These are phyloP conservation scores for Trametes coccinea DNA, from an alignment of 768 basidiomycete species.

Conservation along the genomic window DNA sequence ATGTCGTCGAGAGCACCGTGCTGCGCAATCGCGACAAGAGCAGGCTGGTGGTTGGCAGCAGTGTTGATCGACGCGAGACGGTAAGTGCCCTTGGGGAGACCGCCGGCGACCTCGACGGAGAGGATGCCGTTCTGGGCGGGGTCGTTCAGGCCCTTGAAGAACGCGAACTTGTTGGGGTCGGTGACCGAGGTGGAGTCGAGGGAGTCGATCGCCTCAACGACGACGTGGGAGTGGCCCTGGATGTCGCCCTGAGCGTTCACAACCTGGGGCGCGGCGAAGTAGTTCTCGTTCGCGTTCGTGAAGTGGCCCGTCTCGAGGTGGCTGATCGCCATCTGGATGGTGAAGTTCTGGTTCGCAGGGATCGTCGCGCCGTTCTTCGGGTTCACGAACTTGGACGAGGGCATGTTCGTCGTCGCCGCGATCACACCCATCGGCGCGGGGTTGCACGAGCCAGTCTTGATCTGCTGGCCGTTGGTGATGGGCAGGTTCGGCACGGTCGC, in stretches of 20 bases:
- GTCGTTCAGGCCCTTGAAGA: conserved; percentile 62
- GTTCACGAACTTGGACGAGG: conserved; percentile 52
- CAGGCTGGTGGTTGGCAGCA: conserved; percentile 48
- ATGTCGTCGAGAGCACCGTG: conserved; percentile 44
- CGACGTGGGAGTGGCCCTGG: conserved; percentile 59
- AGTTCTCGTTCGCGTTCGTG: conserved; percentile 54
- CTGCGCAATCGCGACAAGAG: conserved; percentile 43
- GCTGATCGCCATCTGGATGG: conserved; percentile 49
- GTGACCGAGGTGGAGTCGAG: conserved; percentile 44
- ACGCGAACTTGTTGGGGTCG: conserved; percentile 54
- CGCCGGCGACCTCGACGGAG: conserved; percentile 39
- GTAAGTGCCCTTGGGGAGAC: conserved; percentile 47
- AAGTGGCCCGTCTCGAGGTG: conserved; percentile 57
- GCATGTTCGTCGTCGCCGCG: conserved; percentile 51
- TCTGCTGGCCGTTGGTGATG: conserved; percentile 47
- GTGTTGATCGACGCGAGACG: conserved; percentile 44
- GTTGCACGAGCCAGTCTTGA: conserved; percentile 56
- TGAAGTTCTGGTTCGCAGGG: conserved; percentile 52
- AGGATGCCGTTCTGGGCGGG: conserved; percentile 47
- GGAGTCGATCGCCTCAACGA: conserved; percentile 47
- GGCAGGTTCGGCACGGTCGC: conserved; percentile 34
- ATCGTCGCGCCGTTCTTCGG: conserved; percentile 51
- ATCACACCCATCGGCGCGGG: conserved; percentile 63
- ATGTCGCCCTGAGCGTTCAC: conserved; percentile 44
- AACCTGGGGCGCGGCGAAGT: conserved; percentile 55